Evolutionary conservation across 345 rosid genomes (phyloP).

Genomic region (Limnanthes douglasii): DNA sequence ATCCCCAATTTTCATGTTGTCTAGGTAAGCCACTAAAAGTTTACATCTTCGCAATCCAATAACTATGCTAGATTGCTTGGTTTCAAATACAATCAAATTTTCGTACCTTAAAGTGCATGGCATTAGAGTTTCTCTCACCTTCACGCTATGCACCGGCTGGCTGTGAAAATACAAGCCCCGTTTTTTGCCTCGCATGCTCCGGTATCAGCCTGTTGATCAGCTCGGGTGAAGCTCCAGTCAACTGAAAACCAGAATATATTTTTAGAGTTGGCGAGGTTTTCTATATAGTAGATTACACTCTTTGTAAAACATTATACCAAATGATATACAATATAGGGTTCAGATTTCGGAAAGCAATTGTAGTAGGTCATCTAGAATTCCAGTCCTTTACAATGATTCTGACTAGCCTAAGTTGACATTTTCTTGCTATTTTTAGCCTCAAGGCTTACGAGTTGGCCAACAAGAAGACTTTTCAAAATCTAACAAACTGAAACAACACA

Average conservation of each 20-base stretch:
- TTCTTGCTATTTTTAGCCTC: too few relatives aligned
- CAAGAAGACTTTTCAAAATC: too few relatives aligned
- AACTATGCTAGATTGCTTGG: conserved; percentile 5
- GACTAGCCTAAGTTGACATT: too few relatives aligned
- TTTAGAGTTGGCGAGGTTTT: too few relatives aligned
- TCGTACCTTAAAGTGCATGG: conserved; percentile 2
- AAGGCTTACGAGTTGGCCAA: too few relatives aligned
- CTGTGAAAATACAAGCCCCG: conserved; percentile 19
- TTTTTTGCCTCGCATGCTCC: conserved; percentile 40
- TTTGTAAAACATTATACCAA: too few relatives aligned
- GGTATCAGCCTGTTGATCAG: conserved; percentile 60
- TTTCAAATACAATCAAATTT: neutral
- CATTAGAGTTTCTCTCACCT: neutral
- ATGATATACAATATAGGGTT: too few relatives aligned
- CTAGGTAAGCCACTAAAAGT: conserved; percentile 5
- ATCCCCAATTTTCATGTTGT: conserved; percentile 8
- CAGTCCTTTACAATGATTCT: too few relatives aligned
- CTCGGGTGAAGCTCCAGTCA: conserved; percentile 54
- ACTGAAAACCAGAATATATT: too few relatives aligned
- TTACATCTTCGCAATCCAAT: conserved; percentile 6
- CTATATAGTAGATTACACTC: too few relatives aligned
- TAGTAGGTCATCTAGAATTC: too few relatives aligned
- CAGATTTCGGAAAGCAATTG: too few relatives aligned
- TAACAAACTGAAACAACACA: neutral
- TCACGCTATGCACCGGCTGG: conserved; percentile 18